Percentiles rank a stretch among this genome's conserved stretches.
Evolutionary conservation across 441 rosid species (phyloP).

Genomic region (Macaranga tanarius): DNA sequence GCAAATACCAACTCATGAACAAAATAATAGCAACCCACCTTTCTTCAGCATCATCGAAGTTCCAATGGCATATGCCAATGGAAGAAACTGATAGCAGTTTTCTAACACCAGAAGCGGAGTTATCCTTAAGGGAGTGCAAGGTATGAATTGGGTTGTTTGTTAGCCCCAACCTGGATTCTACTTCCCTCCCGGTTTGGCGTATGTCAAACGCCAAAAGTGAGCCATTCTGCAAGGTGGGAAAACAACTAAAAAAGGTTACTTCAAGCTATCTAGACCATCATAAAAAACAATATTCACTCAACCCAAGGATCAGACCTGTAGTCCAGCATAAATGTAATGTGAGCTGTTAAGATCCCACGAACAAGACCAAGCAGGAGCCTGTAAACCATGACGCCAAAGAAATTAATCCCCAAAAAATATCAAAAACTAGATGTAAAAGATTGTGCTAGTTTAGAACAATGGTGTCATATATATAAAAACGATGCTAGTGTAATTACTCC

Average conservation of each 20-base stretch:
- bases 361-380: conserved; percentile 94
- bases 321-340: conserved; percentile 74
- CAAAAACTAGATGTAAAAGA: not conserved
- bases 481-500: not conserved
- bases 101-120: conserved; percentile 36
- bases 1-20: not conserved
- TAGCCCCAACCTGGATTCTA: conserved; percentile 56
- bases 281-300: conserved; percentile 17
- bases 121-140: conserved; percentile 45
- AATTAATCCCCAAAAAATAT: conserved; percentile 12
- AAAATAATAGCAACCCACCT: conserved; percentile 45
- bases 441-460: not conserved
- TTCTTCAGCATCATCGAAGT: conserved; percentile 45
- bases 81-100: conserved; percentile 77
- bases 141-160: conserved; percentile 77
- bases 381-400: conserved; percentile 23
- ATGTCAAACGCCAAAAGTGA: conserved; percentile 68
- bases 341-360: conserved; percentile 76
- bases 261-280: conserved; percentile 8
- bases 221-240: conserved; percentile 53
- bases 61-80: conserved; percentile 74
- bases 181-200: conserved; percentile 66
- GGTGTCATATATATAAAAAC: not conserved
- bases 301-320: conserved; percentile 53
- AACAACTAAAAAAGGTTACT: conserved; percentile 8